Evolutionary conservation across 768 basidiomycete genomes (phyloP).

Genomic region (Sutorius australiensis): DNA sequence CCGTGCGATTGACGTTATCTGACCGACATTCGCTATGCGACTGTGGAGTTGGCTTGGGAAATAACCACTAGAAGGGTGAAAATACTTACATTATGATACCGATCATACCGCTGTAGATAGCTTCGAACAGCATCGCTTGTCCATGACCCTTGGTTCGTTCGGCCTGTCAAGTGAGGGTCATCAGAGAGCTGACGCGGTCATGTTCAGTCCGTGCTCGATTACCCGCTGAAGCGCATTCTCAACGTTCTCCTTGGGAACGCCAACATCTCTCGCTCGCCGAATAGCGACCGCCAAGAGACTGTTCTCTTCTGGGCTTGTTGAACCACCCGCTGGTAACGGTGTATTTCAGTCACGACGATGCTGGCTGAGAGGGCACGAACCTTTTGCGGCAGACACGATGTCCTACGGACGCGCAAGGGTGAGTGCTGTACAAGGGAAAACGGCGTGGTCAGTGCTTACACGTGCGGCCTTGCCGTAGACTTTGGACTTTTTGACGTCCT

Average conservation of each 20-base stretch:
- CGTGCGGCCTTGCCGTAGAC: conserved; percentile 53
- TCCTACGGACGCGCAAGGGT: conserved; percentile 40
- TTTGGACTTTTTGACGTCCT: conserved; percentile 56
- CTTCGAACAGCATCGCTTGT: conserved; percentile 55
- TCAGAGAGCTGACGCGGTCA: background rate
- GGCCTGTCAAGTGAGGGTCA: conserved; percentile 34
- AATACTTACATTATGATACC: conserved; percentile 59
- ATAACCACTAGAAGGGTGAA: background rate
- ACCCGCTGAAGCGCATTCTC: conserved; percentile 60
- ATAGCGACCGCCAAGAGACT: conserved; percentile 48
- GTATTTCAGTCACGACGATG: background rate
- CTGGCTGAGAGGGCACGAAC: conserved; percentile 34
- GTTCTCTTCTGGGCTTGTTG: conserved; percentile 53
- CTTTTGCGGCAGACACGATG: conserved; percentile 54
- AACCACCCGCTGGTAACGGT: conserved; percentile 46
- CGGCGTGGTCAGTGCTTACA: conserved; percentile 35
- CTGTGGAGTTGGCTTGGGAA: conserved; percentile 17
- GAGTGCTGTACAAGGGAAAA: background rate
- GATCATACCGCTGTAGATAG: conserved; percentile 52
- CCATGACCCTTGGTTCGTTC: conserved; percentile 48
- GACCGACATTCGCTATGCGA: conserved; percentile 52
- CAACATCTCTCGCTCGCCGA: conserved; percentile 52
- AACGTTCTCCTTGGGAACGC: conserved; percentile 68
- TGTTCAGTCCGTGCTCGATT: background rate
- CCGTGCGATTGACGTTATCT: conserved; percentile 63